A percentile compares a stretch with the other conserved stretches of the same genome.
phyloP scores from a whole-genome alignment of 768 basidiomycete species.

The Pleurotus tuber-regium region DNA sequence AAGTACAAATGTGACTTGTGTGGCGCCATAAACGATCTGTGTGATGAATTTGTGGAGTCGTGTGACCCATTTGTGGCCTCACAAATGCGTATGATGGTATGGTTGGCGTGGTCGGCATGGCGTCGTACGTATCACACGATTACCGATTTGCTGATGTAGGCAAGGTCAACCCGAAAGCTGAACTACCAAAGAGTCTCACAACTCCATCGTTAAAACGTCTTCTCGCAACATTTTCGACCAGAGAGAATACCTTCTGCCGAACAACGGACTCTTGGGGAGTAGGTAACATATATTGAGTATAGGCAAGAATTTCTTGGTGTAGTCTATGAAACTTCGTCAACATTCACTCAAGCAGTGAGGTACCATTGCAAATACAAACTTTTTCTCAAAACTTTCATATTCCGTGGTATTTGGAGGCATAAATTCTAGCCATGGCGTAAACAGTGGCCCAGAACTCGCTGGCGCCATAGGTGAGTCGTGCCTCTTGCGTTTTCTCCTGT shows the following conservation, averaged over 20 bases:
- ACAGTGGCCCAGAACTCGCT: conserved; percentile 6
- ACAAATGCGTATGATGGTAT: too few species aligned
- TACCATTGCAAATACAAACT: conserved; percentile 18
- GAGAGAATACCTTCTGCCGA: conserved; percentile 41
- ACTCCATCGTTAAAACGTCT: conserved; percentile 42
- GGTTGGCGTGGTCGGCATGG: too few species aligned
- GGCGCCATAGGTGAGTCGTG: not conserved
- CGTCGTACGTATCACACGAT: too few species aligned
- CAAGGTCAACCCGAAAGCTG: conserved; percentile 56
- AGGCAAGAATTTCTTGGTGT: conserved; percentile 63
- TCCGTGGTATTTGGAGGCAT: conserved; percentile 11
- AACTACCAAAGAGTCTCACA: conserved; percentile 60
- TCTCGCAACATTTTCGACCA: conserved; percentile 43
- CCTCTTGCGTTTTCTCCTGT: conserved; percentile 9
- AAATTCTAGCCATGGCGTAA: conserved; percentile 18
- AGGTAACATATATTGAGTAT: conserved; percentile 50
- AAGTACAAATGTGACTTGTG: too few species aligned
- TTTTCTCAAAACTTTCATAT: conserved; percentile 24
- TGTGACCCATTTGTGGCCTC: too few species aligned
- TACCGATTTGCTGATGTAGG: too few species aligned
- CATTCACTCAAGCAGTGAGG: not conserved
- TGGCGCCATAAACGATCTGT: too few species aligned
- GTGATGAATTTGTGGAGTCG: too few species aligned
- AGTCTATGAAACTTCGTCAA: conserved; percentile 36
- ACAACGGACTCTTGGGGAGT: conserved; percentile 49